Conservation (phyloP, 2,329 filamentous ascomycete species). For the Pyrenophora graminea region DNA sequence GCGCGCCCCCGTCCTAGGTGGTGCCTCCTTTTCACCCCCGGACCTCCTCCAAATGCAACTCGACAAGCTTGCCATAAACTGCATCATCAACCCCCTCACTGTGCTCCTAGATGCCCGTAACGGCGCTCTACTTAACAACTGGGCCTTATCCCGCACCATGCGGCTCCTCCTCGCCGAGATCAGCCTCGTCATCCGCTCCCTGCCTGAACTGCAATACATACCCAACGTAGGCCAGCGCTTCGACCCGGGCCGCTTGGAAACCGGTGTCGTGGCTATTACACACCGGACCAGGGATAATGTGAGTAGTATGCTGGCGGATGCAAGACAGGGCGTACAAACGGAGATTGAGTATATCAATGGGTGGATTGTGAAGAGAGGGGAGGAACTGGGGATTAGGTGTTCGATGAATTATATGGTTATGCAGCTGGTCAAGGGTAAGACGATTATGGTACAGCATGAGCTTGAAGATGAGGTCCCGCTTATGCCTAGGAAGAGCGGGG, state of each 20-base stretch:
- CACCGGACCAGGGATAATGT: slow-evolving; percentile 60
- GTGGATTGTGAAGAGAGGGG: slow-evolving; percentile 77
- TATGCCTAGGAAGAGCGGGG: too few relatives aligned
- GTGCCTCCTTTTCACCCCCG: slow-evolving; percentile 60
- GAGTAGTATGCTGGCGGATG: slow-evolving; percentile 70
- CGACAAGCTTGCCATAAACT: slow-evolving; percentile 74
- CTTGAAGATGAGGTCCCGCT: slow-evolving; percentile 47
- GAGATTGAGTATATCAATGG: slow-evolving; percentile 88
- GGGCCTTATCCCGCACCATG: slow-evolving; percentile 67
- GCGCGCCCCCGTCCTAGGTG: slow-evolving; percentile 64
- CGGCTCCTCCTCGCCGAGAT: slow-evolving; percentile 76
- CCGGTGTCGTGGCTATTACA: slow-evolving; percentile 61
- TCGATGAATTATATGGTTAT: slow-evolving; percentile 74
- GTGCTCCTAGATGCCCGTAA: slow-evolving; percentile 78
- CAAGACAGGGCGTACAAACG: slow-evolving; percentile 64
- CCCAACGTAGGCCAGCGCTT: slow-evolving; percentile 65
- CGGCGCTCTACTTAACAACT: slow-evolving; percentile 70
- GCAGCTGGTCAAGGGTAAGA: slow-evolving; percentile 73
- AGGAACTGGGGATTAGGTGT: slow-evolving; percentile 72
- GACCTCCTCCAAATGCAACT: slow-evolving; percentile 75
- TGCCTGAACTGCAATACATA: slow-evolving; percentile 73
- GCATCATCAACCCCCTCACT: slow-evolving; percentile 79
- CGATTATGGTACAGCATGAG: slow-evolving; percentile 52
- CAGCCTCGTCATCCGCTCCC: slow-evolving; percentile 66
- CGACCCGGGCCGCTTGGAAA: slow-evolving; percentile 64